Evolutionary conservation across 345 rosid species (phyloP), one percentile per base, ranked within the genome.

Genomic region (Hibiscus trionum): DNA sequence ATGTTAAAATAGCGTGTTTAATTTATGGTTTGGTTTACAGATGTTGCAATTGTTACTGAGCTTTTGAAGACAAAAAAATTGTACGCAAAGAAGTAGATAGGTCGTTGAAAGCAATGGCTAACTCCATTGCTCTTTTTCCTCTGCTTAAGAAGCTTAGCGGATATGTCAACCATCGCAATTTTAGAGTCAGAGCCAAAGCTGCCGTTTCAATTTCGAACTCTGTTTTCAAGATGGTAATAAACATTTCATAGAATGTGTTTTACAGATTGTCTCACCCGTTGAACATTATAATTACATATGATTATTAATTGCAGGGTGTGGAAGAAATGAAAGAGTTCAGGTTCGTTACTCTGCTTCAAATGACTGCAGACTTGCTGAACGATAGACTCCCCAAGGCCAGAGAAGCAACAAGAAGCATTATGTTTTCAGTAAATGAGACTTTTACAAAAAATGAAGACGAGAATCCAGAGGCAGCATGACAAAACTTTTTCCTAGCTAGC

Each of bases 361-460:
- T 88, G 85, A 86, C 82, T 19, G 88, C 87, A 4, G 82, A 84
- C 74, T 73, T 84, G 86, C 68, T 88, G 88, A 94, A 82, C 74
- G 97, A 94, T 61, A 88, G 84, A 79, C 73, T 90, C 59, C 96
- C 97, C 0, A 97, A 91, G 80, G 97, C 98, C 14, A 90, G 98
- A 72, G 97, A 90, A 81, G 97, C 98, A 0, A 91, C 97, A 0
- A 78, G 97, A 76, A 84, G 83, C 46, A 81, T 82, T 39, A 92
- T 79, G 63, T 74, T 61, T 31, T 80, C 82, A 2, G 46, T 88
- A 52, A 77, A 81, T 47, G 68, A 80, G 49, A 82, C 74, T 9
- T 83, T 86, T 50, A 50, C 55, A 1, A 74, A 80, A 79, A 78
- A 79, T 7, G 82, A 86, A 76, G 92, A 85, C 1, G 3, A 63